A percentile compares a stretch with the other conserved stretches of the same genome.
phyloP scores from a whole-genome alignment of 768 basidiomycete genomes.

The Fomitopsis pulvina region DNA sequence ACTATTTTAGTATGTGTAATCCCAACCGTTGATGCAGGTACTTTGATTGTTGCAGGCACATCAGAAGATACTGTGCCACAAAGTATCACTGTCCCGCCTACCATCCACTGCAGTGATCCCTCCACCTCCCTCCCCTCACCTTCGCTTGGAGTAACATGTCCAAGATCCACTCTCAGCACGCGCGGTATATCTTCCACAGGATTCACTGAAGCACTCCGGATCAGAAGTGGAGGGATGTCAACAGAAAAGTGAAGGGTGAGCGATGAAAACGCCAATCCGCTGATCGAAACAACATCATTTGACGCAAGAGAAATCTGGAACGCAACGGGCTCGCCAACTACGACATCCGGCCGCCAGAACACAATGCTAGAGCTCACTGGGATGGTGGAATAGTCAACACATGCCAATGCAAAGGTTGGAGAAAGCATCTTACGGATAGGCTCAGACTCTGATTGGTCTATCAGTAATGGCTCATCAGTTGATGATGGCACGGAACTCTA shows the following conservation, averaged over 20 bases:
- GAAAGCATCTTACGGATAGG: constrained; percentile 59
- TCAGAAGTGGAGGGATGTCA: constrained; percentile 38
- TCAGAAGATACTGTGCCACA: constrained; percentile 52
- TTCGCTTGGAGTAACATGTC: constrained; percentile 20
- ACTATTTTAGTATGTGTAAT: neutral
- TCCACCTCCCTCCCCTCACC: constrained; percentile 20
- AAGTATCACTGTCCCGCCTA: constrained; percentile 49
- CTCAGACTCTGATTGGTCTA: constrained; percentile 58
- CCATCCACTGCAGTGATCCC: constrained; percentile 52
- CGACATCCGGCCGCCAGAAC: constrained; percentile 66
- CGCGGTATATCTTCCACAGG: constrained; percentile 1
- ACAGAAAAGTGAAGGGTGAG: constrained; percentile 56
- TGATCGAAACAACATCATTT: constrained; percentile 40
- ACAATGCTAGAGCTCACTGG: constrained; percentile 59
- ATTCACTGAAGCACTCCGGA: constrained; percentile 35
- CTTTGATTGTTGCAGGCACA: constrained; percentile 45
- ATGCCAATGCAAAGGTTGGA: constrained; percentile 1
- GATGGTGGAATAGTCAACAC: constrained; percentile 9
- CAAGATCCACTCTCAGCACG: constrained; percentile 43
- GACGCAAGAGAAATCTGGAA: constrained; percentile 72
- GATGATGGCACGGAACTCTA: constrained; percentile 69
- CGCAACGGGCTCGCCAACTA: constrained; percentile 52
- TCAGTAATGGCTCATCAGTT: constrained; percentile 46
- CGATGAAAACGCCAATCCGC: constrained; percentile 53
- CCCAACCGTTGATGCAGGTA: constrained; percentile 19